Evolutionary conservation across 257 asterid genomes (phyloP).

Genomic region (Mitragyna speciosa): DNA sequence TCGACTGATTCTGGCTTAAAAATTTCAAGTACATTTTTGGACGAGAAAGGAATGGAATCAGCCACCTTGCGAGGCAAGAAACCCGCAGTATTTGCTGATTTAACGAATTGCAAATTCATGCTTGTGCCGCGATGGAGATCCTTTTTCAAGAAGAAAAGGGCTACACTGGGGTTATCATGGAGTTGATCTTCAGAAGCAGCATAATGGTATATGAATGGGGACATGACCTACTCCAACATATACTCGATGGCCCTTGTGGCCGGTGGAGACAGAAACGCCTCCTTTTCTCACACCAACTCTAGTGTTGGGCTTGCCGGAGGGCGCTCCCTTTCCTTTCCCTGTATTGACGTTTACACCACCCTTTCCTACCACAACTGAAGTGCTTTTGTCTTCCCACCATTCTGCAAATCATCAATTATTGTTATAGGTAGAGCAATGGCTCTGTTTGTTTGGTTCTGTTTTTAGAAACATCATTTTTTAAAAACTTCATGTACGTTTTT

Average conservation of each 20-base stretch:
- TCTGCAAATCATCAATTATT: background rate
- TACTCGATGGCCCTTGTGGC: constrained; percentile 41
- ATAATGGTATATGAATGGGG: constrained; percentile 48
- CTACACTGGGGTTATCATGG: constrained; percentile 56
- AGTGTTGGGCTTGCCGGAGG: constrained; percentile 11
- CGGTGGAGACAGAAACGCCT: constrained; percentile 50
- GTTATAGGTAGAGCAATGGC: too few species aligned
- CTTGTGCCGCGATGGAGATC: constrained; percentile 54
- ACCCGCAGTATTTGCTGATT: constrained; percentile 22
- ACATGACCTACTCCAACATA: constrained; percentile 43
- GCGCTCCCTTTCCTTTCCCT: constrained; percentile 38
- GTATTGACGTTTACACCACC: constrained; percentile 13
- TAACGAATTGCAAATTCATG: constrained; percentile 53
- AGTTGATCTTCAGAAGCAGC: constrained; percentile 74
- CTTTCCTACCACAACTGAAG: constrained; percentile 27
- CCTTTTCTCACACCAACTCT: constrained; percentile 27
- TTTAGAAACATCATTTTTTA: too few species aligned
- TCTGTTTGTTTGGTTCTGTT: too few species aligned
- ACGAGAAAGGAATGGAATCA: constrained; percentile 68
- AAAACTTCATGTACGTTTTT: too few species aligned
- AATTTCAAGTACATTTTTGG: constrained; percentile 49
- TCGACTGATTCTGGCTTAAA: constrained; percentile 43
- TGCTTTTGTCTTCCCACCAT: constrained; percentile 41
- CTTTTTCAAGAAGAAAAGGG: constrained; percentile 65
- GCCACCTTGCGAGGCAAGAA: constrained; percentile 63